A percentile compares a stretch with the other conserved stretches of the same genome.
Conservation (phyloP, 1,284 basidiomycete genomes). For the Chalciporus sp. region DNA sequence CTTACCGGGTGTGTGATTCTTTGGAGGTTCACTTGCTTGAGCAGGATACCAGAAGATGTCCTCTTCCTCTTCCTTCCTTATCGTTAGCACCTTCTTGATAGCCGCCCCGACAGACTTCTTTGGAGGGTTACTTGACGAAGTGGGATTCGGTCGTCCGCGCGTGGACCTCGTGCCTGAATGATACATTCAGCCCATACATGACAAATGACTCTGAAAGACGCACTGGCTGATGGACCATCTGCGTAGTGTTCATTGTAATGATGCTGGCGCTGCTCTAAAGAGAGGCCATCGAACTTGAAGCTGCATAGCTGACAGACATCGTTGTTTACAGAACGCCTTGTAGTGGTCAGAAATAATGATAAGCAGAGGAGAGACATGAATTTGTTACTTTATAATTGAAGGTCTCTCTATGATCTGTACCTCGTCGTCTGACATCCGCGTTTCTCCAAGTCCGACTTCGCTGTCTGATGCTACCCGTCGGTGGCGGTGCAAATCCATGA, state of each 20-base stretch:
- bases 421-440: constrained; percentile 26
- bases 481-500: constrained; percentile 23
- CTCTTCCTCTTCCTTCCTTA: constrained; percentile 13
- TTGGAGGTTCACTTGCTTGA: constrained; percentile 51
- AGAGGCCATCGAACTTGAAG: constrained; percentile 41
- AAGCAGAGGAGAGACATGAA: background rate
- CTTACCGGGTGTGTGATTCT: constrained; percentile 73
- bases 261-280: constrained; percentile 37
- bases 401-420: constrained; percentile 15
- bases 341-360: background rate
- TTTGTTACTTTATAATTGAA: constrained; percentile 14
- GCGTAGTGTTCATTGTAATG: constrained; percentile 59
- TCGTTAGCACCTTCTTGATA: constrained; percentile 11
- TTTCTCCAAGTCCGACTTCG: background rate
- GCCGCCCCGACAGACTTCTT: constrained; percentile 8
- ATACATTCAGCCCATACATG: background rate
- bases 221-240: background rate
- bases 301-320: constrained; percentile 53
- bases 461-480: background rate
- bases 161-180: constrained; percentile 14
- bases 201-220: background rate
- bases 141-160: constrained; percentile 5
- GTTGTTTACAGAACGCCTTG: constrained; percentile 19
- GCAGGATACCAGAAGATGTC: constrained; percentile 70
- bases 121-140: background rate